Evolutionary conservation across 179 eudicot genomes (phyloP).

Genomic region (Vitellaria paradoxa): DNA sequence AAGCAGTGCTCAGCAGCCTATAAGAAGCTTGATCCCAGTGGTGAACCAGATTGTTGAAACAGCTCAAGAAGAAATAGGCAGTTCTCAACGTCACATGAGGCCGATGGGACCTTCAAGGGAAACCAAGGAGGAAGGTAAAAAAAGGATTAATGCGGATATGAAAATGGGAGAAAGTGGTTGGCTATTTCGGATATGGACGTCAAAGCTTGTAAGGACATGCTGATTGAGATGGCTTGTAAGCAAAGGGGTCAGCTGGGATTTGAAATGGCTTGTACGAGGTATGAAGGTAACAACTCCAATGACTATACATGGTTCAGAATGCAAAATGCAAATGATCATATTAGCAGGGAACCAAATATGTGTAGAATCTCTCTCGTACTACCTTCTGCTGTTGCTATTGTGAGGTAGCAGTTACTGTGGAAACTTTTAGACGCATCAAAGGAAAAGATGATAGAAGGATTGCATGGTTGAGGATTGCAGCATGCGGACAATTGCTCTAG

Average conservation of each 20-base stretch:
- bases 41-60: conserved; percentile 11
- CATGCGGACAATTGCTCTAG: background rate
- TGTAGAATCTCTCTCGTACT: background rate
- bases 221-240: conserved; percentile 13
- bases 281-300: background rate
- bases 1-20: conserved; percentile 30
- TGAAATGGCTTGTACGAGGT: background rate
- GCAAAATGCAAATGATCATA: background rate
- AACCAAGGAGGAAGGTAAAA: conserved; percentile 17
- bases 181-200: conserved; percentile 27
- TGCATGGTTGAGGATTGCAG: background rate
- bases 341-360: background rate
- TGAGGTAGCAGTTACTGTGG: background rate
- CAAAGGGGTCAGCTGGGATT: background rate
- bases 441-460: background rate
- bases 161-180: conserved; percentile 27
- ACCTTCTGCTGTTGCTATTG: background rate
- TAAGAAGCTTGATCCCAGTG: conserved; percentile 14
- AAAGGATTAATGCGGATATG: conserved; percentile 19
- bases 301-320: background rate
- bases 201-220: conserved; percentile 31
- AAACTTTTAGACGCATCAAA: background rate
- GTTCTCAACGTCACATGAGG: no score
- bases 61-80: no score
- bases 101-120: conserved; percentile 7